Conservation (phyloP, 352 stramenopile genomes). For the Phytophthora colocasiae region DNA sequence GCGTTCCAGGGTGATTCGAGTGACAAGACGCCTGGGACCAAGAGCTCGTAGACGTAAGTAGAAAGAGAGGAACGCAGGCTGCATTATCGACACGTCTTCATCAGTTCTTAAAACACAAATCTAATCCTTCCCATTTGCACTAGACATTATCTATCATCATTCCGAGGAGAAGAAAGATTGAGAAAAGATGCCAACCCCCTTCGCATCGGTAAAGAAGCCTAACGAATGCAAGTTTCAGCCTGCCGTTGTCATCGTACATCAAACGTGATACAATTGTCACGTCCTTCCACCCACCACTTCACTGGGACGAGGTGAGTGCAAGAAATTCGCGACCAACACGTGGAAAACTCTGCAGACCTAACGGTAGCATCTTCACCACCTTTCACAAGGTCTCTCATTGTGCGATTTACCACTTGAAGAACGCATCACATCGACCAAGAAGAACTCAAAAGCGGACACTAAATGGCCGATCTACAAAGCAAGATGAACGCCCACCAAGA, state of each 20-base stretch:
- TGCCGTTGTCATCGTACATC: slow-evolving; percentile 24
- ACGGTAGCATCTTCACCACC: slow-evolving; percentile 4
- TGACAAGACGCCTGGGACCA: slow-evolving; percentile 11
- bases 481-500: slow-evolving; percentile 52
- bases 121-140: not conserved
- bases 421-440: slow-evolving; percentile 16
- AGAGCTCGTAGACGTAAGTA: slow-evolving; percentile 14
- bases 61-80: not conserved
- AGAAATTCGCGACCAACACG: slow-evolving; percentile 16
- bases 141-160: not conserved
- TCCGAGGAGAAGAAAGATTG: slow-evolving; percentile 13
- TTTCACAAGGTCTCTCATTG: slow-evolving; percentile 24
- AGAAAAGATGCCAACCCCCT: slow-evolving; percentile 17
- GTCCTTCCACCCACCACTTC: slow-evolving; percentile 24
- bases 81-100: no score
- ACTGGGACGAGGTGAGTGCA: slow-evolving; percentile 30
- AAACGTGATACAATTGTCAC: slow-evolving; percentile 16
- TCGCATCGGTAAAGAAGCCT: slow-evolving; percentile 17
- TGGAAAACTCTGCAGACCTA: slow-evolving; percentile 24
- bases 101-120: not conserved
- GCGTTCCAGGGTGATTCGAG: slow-evolving; percentile 11
- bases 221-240: slow-evolving; percentile 2
- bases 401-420: slow-evolving; percentile 33
- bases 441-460: not conserved
- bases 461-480: slow-evolving; percentile 35